These are phyloP conservation scores for Aspergillus fischeri DNA, from an alignment of 2,329 filamentous ascomycete species.

Conservation along the genomic window DNA sequence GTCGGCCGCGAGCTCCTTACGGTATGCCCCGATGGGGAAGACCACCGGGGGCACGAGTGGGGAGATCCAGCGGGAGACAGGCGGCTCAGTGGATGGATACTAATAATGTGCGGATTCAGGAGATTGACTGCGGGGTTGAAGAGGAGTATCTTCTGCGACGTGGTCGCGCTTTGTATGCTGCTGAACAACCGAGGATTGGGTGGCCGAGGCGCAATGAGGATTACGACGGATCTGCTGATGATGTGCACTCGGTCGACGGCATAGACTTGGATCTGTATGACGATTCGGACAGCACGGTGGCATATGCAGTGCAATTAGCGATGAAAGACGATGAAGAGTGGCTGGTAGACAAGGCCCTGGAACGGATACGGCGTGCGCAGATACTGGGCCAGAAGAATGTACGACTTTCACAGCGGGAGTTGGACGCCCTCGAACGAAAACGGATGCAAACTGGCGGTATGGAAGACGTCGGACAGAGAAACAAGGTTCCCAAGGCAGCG, in stretches of 20 bases:
- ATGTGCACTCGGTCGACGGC: constrained; percentile 42
- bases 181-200: constrained; percentile 21
- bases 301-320: constrained; percentile 50
- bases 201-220: constrained; percentile 34
- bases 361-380: constrained; percentile 74
- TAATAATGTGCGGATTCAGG: constrained; percentile 39
- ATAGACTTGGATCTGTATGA: constrained; percentile 52
- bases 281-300: constrained; percentile 43
- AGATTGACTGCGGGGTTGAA: constrained; percentile 35
- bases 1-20: constrained; percentile 98
- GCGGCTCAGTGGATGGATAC: constrained; percentile 50
- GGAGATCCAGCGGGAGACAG: constrained; percentile 58
- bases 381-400: constrained; percentile 73
- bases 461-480: constrained; percentile 15
- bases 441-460: constrained; percentile 49
- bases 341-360: constrained; percentile 72
- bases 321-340: constrained; percentile 67
- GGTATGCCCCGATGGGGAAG: constrained; percentile 96
- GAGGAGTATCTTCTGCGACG: constrained; percentile 34
- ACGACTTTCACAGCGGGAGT: constrained; percentile 71
- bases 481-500: constrained; percentile 8
- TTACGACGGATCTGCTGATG: constrained; percentile 48
- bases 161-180: constrained; percentile 16
- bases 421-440: constrained; percentile 72
- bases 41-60: constrained; percentile 82